Evolutionary conservation across 768 basidiomycete species (phyloP).

Genomic region (Phlebiopsis flavidoalba): DNA sequence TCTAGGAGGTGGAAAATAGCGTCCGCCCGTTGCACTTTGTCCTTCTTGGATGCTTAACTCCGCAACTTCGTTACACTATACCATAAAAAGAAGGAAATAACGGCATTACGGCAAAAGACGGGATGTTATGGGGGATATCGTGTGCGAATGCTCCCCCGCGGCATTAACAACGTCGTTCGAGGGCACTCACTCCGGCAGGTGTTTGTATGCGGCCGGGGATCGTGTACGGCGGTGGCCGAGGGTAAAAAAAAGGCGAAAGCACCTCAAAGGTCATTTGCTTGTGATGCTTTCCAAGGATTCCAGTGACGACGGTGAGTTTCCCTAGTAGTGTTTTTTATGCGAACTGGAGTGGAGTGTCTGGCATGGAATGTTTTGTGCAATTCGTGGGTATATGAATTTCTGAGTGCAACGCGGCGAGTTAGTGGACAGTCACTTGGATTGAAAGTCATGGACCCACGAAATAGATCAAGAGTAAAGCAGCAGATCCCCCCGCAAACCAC

Average conservation of each 20-base stretch:
- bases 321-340: slow-evolving; percentile 52
- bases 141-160: slow-evolving; percentile 15
- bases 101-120: slow-evolving; percentile 64
- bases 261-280: slow-evolving; percentile 49
- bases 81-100: no score
- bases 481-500: slow-evolving; percentile 66
- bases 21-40: slow-evolving; percentile 45
- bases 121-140: slow-evolving; percentile 43
- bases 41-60: slow-evolving; percentile 38
- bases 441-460: slow-evolving; percentile 42
- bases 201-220: slow-evolving; percentile 41
- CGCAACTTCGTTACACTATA: no score
- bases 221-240: slow-evolving; percentile 43
- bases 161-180: slow-evolving; percentile 35
- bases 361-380: slow-evolving; percentile 55
- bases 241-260: no score
- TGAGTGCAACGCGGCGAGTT: slow-evolving; percentile 21
- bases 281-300: slow-evolving; percentile 49
- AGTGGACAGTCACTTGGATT: slow-evolving; percentile 8
- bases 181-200: slow-evolving; percentile 40
- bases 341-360: slow-evolving; percentile 51
- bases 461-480: slow-evolving; percentile 54
- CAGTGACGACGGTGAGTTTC: slow-evolving; percentile 51
- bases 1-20: slow-evolving; percentile 58
- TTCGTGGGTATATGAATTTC: slow-evolving; percentile 67